Conservation (phyloP, 2,329 filamentous ascomycete species). For the Nigrospora sphaerica region DNA sequence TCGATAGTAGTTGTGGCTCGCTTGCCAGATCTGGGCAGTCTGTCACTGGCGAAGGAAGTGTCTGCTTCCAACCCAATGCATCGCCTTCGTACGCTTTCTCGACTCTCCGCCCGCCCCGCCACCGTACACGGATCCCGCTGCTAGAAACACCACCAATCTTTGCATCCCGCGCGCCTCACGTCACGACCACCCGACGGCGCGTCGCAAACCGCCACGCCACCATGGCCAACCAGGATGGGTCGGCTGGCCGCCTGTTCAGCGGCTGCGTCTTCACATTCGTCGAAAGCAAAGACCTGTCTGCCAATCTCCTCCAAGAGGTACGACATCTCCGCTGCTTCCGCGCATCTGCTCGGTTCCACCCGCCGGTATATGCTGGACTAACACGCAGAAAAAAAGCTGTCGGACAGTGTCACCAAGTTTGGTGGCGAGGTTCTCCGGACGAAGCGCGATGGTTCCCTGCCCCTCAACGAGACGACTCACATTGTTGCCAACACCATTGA, state of each 20-base stretch:
- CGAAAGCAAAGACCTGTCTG: slow-evolving; percentile 14
- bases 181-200: no score
- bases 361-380: background rate
- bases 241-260: slow-evolving; percentile 14
- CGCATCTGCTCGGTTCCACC: background rate
- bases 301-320: slow-evolving; percentile 18
- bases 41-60: no score
- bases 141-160: no score
- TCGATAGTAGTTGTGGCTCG: no score
- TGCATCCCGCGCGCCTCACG: no score
- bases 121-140: no score
- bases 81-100: no score
- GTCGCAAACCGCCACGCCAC: background rate
- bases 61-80: no score
- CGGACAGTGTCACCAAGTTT: slow-evolving; percentile 36
- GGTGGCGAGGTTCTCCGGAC: slow-evolving; percentile 42
- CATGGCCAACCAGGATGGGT: slow-evolving; percentile 18
- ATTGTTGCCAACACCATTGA: slow-evolving; percentile 71
- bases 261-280: slow-evolving; percentile 20
- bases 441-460: slow-evolving; percentile 39
- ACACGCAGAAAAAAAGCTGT: slow-evolving; percentile 25
- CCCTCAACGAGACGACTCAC: slow-evolving; percentile 43
- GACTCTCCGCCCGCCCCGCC: no score
- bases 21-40: no score
- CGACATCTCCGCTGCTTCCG: background rate